Evolutionary conservation across 225 moss, liverwort and hornwort species (phyloP), one percentile per base, ranked within the genome.

Genomic region (Pseudisothecium myosuroides): DNA sequence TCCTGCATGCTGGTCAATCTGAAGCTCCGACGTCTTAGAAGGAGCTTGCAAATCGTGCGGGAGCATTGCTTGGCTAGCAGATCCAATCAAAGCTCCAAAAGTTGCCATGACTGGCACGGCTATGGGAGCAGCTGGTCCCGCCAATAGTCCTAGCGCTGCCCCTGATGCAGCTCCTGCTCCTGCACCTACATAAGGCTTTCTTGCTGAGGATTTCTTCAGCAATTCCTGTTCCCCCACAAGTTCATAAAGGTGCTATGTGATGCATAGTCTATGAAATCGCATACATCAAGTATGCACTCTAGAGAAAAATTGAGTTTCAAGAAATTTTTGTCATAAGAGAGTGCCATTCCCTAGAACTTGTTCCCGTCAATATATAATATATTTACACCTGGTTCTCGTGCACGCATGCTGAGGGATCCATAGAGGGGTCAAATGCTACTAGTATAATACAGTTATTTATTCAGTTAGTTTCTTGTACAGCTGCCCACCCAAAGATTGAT

Each of bases 31-130:
- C 23, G 67, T 61, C 84, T 74, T 89, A 28, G 83, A 86, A 65
- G 78, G 75, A 83, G 84, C 83, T 85, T 94, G 95, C 39, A 91
- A 92, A 62, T 96, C 94, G 56, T 84, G 95, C 37, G 94, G 93
- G 72, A 96, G 93, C 97, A 97, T 94, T 81, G 92, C 95, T 77
- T 94, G 96, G 76, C 97, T 95, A 87, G 96, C 97, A 84, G 95
- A 94, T 86, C 97, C 98, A 87, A 97, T 97, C 88, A 98, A 93
- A 73, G 96, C 97, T 88, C 98, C 97, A 91, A 98, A 98, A 37
- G 98, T 97, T 71, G 98, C 96, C 98, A 98, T 96, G 54, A 98
- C 97, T 83, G 97, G 98, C 82, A 97, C 95, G 71, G 98, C 97
- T 89, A 97, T 94, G 31, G 97, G 97, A 89, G 97, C 96, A 76